Evolutionary conservation across 139 green algal genomes (phyloP).

Genomic region (Yamagishiella unicocca): DNA sequence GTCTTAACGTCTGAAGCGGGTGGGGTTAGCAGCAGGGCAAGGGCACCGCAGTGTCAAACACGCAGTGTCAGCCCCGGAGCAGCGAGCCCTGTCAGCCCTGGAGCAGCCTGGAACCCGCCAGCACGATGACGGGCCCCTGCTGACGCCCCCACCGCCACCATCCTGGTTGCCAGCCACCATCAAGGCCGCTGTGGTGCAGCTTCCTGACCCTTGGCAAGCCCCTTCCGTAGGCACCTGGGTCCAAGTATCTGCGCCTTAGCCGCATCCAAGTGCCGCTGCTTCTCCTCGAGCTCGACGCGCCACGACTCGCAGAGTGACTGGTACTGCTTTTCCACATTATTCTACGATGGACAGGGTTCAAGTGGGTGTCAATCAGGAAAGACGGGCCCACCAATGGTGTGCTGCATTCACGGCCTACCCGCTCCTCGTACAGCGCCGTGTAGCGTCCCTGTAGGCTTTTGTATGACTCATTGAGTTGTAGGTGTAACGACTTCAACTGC

Average conservation of each 20-base stretch:
- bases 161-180: too few species aligned
- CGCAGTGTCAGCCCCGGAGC: too few species aligned
- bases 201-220: too few species aligned
- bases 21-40: too few species aligned
- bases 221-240: slow-evolving; percentile 46
- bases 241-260: slow-evolving; percentile 64
- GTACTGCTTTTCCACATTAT: slow-evolving; percentile 65
- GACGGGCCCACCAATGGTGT: neutral
- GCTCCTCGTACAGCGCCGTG: slow-evolving; percentile 56
- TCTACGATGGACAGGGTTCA: neutral
- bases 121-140: too few species aligned
- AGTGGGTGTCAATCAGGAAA: neutral
- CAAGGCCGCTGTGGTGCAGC: too few species aligned
- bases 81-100: too few species aligned
- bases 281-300: slow-evolving; percentile 69
- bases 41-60: too few species aligned
- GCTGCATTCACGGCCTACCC: slow-evolving; percentile 48
- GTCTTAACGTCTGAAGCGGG: too few species aligned
- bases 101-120: too few species aligned
- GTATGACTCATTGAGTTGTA: slow-evolving; percentile 53
- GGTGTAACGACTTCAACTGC: slow-evolving; percentile 65
- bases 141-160: too few species aligned
- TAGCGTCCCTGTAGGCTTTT: slow-evolving; percentile 57
- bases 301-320: slow-evolving; percentile 74
- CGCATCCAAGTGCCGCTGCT: slow-evolving; percentile 70